phyloP scores from a whole-genome alignment of 805 yeast species.

The Schwanniomyces sp. region DNA sequence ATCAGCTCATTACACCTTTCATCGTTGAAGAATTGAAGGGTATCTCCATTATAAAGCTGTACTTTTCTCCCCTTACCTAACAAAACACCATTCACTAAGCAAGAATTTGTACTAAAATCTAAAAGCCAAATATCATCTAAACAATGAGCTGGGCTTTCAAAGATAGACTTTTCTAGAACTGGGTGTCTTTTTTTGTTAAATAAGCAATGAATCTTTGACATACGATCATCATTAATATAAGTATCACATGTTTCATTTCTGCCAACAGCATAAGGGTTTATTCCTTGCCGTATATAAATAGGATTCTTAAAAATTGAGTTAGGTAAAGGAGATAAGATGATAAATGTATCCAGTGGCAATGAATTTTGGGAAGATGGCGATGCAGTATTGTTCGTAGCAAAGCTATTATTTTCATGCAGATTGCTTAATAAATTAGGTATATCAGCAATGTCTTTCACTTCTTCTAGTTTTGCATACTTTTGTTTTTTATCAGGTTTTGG shows the following conservation, averaged over 20 bases:
- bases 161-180: conserved; percentile 46
- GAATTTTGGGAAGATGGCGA: background rate
- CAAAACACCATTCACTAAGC: conserved; percentile 61
- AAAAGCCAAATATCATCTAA: conserved; percentile 76
- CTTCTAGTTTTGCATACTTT: background rate
- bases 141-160: conserved; percentile 72
- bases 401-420: background rate
- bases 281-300: conserved; percentile 65
- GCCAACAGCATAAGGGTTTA: conserved; percentile 70
- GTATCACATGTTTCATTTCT: conserved; percentile 63
- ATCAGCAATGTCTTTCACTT: background rate
- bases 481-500: background rate
- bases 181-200: conserved; percentile 64
- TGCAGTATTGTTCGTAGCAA: background rate
- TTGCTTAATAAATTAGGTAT: background rate
- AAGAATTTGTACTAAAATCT: conserved; percentile 78
- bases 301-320: conserved; percentile 47
- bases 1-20: conserved; percentile 49
- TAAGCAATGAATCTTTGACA: conserved; percentile 83
- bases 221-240: conserved; percentile 65
- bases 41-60: conserved; percentile 64
- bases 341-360: conserved; percentile 61
- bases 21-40: conserved; percentile 65
- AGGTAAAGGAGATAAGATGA: conserved; percentile 54
- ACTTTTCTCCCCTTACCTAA: conserved; percentile 65